Conservation (phyloP, 352 stramenopile species). For the Thalassiosira livingstoniorum region DNA sequence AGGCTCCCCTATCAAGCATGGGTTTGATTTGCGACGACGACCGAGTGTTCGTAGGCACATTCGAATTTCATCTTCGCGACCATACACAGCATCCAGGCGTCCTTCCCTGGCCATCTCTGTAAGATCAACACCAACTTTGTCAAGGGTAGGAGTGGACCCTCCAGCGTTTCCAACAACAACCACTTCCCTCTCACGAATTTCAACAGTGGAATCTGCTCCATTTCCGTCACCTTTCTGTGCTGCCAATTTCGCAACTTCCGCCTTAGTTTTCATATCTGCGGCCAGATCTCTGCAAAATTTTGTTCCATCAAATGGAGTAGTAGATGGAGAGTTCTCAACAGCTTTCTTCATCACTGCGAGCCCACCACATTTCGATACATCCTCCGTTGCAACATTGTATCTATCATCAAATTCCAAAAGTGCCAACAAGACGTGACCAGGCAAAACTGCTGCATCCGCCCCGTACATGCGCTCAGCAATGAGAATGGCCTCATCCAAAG, state of each 20-base stretch:
- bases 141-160: constrained; percentile 67
- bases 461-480: constrained; percentile 70
- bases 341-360: constrained; percentile 63
- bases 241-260: background rate
- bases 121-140: constrained; percentile 74
- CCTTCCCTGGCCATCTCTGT: constrained; percentile 75
- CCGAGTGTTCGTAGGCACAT: constrained; percentile 72
- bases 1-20: constrained; percentile 77
- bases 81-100: constrained; percentile 75
- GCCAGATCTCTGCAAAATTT: constrained; percentile 72
- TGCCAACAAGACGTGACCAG: constrained; percentile 80
- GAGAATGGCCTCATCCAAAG: constrained; percentile 60
- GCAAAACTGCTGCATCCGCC: constrained; percentile 44
- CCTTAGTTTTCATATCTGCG: constrained; percentile 64
- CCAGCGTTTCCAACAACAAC: constrained; percentile 41
- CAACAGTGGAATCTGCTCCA: constrained; percentile 8
- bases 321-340: constrained; percentile 39
- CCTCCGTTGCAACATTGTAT: constrained; percentile 58
- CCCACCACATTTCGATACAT: constrained; percentile 47
- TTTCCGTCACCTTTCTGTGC: constrained; percentile 6
- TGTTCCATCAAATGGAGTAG: constrained; percentile 60
- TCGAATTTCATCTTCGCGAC: constrained; percentile 76
- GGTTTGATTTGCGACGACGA: constrained; percentile 82
- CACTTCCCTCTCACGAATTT: constrained; percentile 66
- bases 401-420: constrained; percentile 78